Evolutionary conservation across 1,284 basidiomycete genomes (phyloP).

Genomic region (Ganoderma lucidum): DNA sequence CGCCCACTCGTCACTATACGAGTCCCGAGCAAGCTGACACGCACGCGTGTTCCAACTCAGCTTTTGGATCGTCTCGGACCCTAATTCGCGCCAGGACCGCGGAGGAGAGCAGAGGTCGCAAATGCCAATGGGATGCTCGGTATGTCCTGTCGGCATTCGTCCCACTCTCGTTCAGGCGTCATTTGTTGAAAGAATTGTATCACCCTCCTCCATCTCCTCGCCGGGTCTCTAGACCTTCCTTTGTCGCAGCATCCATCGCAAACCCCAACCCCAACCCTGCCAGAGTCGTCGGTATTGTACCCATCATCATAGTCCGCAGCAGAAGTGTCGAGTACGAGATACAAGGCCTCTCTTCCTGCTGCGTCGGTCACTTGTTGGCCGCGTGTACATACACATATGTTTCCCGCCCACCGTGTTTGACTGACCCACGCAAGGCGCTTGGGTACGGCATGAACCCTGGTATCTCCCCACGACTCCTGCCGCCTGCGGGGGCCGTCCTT

Average conservation of each 20-base stretch:
- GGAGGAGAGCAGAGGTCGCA: slow-evolving; percentile 3
- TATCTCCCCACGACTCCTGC: neutral
- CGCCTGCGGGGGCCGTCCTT: neutral
- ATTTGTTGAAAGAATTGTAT: neutral
- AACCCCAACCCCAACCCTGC: neutral
- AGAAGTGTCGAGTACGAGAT: neutral
- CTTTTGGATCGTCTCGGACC: neutral
- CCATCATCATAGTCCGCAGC: neutral
- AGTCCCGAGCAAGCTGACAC: slow-evolving; percentile 17
- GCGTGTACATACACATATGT: slow-evolving; percentile 1
- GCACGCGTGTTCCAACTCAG: neutral
- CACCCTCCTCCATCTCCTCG: neutral
- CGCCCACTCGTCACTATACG: slow-evolving; percentile 27
- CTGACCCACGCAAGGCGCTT: neutral
- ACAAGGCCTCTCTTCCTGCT: neutral
- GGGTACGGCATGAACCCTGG: neutral
- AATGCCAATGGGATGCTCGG: neutral
- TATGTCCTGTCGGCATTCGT: neutral
- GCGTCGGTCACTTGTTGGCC: neutral
- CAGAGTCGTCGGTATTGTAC: neutral
- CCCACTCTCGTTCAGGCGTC: neutral
- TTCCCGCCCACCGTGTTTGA: neutral
- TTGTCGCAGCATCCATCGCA: slow-evolving; percentile 20
- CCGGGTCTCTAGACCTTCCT: neutral
- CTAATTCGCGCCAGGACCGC: neutral